phyloP scores from a whole-genome alignment of 163 green algal species.

The Volvox carteri region DNA sequence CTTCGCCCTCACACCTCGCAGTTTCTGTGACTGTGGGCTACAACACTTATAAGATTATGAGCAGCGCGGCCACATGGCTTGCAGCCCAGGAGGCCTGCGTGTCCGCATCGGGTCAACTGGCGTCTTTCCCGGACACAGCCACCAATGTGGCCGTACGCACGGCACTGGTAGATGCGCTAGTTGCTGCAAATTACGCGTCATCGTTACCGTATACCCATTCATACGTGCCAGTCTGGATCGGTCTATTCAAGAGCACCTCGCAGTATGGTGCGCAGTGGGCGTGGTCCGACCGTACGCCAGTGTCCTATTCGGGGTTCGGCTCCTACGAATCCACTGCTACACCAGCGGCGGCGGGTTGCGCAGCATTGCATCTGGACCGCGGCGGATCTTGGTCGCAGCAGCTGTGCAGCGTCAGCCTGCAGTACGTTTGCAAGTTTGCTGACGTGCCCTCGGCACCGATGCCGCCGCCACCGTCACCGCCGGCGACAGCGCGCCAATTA shows the following conservation, averaged over 20 bases:
- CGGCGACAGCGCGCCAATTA: conserved; percentile 1
- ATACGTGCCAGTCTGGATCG: conserved; percentile 33
- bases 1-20: too few relatives aligned
- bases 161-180: conserved; percentile 12
- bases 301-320: conserved; percentile 47
- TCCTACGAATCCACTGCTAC: neutral
- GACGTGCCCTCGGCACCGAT: conserved; percentile 31
- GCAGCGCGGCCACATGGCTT: neutral
- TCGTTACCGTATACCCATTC: conserved; percentile 33
- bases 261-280: conserved; percentile 24
- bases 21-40: conserved; percentile 19
- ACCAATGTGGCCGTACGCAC: neutral
- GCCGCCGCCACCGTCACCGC: conserved; percentile 24
- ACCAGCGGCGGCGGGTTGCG: neutral
- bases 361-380: conserved; percentile 47
- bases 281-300: conserved; percentile 29
- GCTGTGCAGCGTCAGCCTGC: neutral
- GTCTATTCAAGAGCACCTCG: neutral
- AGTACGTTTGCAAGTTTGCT: conserved; percentile 31
- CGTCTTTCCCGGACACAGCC: conserved; percentile 19
- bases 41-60: conserved; percentile 26
- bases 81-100: conserved; percentile 33
- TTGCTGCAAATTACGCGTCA: neutral
- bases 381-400: conserved; percentile 27
- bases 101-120: conserved; percentile 29